These are phyloP conservation scores for Suhomyces choctaworum DNA, from an alignment of 1,139 yeast species.

Conservation along the genomic window DNA sequence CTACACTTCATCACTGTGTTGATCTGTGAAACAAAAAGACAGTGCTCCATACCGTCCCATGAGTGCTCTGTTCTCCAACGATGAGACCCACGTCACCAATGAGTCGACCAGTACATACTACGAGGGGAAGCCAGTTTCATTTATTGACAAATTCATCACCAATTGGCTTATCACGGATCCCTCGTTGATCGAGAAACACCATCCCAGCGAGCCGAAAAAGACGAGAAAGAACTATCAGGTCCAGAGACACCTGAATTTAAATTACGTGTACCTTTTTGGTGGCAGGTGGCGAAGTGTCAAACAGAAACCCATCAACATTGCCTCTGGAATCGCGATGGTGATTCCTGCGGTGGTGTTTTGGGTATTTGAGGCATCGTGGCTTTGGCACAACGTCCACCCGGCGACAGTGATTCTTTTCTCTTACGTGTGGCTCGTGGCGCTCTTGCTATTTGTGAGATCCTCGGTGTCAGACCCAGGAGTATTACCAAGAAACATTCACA, in stretches of 20 bases:
- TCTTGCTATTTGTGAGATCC: constrained; percentile 52
- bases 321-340: constrained; percentile 36
- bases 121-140: constrained; percentile 10
- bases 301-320: constrained; percentile 35
- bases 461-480: constrained; percentile 70
- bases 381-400: constrained; percentile 59
- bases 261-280: constrained; percentile 55
- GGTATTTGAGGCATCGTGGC: constrained; percentile 52
- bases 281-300: constrained; percentile 57
- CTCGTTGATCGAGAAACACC: constrained; percentile 16
- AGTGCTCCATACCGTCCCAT: too few species aligned
- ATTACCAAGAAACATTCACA: constrained; percentile 67
- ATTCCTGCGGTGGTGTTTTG: constrained; percentile 52
- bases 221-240: constrained; percentile 36
- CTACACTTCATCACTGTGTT: too few species aligned
- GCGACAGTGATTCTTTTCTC: constrained; percentile 57
- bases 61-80: constrained; percentile 11
- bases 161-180: constrained; percentile 51
- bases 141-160: constrained; percentile 28
- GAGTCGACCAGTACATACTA: constrained; percentile 5
- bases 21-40: too few species aligned
- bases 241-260: constrained; percentile 30
- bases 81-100: constrained; percentile 8
- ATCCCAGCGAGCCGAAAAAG: constrained; percentile 4
- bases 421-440: constrained; percentile 55